Base-by-base conservation (phyloP, 208 protist genomes). In the Acanthamoeba triangularis region DNA sequence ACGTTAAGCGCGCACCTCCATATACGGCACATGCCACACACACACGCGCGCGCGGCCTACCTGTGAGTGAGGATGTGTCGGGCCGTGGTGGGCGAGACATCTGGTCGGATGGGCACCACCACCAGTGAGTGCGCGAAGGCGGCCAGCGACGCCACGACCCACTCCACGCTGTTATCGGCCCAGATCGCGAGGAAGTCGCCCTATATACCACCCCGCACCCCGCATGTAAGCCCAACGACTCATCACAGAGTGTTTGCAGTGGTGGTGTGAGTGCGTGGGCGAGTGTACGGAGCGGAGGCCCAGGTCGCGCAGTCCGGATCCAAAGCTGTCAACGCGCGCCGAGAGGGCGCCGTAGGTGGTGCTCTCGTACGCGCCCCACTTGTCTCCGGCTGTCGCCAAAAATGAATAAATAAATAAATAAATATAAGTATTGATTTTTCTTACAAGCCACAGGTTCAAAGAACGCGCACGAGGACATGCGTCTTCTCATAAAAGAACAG, bases 131-230 rank as follows among this genome's bases (percentile, higher is more conserved):
- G 44, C 18, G 56, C 56, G 28, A 91, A 65, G 54, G 61, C 84
- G 10, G 52, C 61, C 54, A 91, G 37, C 61, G 37, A 10, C 20
- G 61, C 84, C 52, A 91, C 52, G 7, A 91, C 61, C 84, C 84
- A 91, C 61, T 91, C 84, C 20, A 72, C 84, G n/a, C 84, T 91
- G 84, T 91, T 91, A 8, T 91, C 56, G 23, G 84, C 84, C 84
- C 84, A 91, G 35, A 91, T 67, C 23, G 56, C 84, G n/a, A 91
- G 25, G 14, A 44, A 11, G 84, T 91, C 84, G 23, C 56, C 84
- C 84, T 91, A 44, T 28, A 20, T 25, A 20, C 69, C 5, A n/a
- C n/a, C n/a, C n/a, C n/a, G 59, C 16, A 65, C 23, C 59, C n/a
- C n/a, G 16, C 67, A 76, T 28, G 37, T 18, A 3, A 76, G 35